Base-by-base conservation (phyloP, 73 alveolate species). In the Stentor coeruleus region DNA sequence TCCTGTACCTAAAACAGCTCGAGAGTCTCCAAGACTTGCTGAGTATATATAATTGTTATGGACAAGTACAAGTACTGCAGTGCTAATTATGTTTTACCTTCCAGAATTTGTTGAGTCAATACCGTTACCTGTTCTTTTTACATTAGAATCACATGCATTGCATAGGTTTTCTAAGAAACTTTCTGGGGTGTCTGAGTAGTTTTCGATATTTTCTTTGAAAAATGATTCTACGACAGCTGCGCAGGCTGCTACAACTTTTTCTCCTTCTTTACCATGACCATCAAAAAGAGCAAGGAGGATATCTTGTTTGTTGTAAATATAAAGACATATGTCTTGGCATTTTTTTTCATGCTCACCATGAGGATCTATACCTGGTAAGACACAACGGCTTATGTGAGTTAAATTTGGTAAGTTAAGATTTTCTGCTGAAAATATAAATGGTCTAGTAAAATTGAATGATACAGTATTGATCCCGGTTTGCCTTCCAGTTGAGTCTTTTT, bases 291-390 rank as follows among this genome's bases (percentile, higher is more conserved):
- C 83, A n/a, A 75, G 83, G 11, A 75, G 38, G 33, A n/a, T n/a
- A 30, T 20, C 28, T 39, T 31, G 14, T 20, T 31, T n/a, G 3
- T 75, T 39, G 20, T 14, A 14, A 15, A 20, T n/a, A 38, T 37
- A 20, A 28, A 26, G 15, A 33, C 40, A 75, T 33, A 14, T 14
- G 72, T 75, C 83, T 75, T 75, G 72, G 72, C 83, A 75, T 15
- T 15, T 40, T 75, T 75, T 75, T 20, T 31, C 59, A 15, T 6
- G 15, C 39, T 31, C 37, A 0, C 72, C 83, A 15, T 20, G 14
- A n/a, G 83, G 83, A 38, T 75, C 83, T 6, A 75, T 20, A 33
- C 83, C 83, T 39, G 83, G 83, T n/a, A 75, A 14, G 59, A 38
- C 38, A 3, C 83, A 66, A 2, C 26, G 66, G 6, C 28, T 11